A percentile compares a stretch with the other conserved stretches of the same genome.
phyloP scores from a whole-genome alignment of 2,329 filamentous ascomycete species.

The Bipolaris bicolor region DNA sequence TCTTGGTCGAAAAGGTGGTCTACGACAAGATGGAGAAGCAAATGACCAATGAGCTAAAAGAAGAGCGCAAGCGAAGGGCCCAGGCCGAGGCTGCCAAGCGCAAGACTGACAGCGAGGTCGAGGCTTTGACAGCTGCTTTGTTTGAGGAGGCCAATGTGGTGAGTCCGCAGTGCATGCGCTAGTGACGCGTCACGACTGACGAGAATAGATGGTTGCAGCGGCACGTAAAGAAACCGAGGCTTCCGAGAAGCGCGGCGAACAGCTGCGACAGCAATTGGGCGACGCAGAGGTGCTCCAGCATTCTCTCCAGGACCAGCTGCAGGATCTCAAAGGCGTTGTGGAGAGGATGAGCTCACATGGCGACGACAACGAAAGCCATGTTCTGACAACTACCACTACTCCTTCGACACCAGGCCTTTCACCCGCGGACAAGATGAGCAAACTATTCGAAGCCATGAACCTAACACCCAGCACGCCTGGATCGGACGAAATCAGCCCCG shows the following conservation, averaged over 20 bases:
- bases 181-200: neutral
- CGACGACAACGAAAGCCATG: constrained; percentile 72
- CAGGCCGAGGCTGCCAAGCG: constrained; percentile 71
- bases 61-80: constrained; percentile 50
- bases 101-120: constrained; percentile 89
- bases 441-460: constrained; percentile 66
- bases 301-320: constrained; percentile 91
- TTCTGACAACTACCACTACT: constrained; percentile 67
- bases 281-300: constrained; percentile 85
- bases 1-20: constrained; percentile 75
- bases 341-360: constrained; percentile 78
- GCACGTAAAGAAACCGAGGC: constrained; percentile 85
- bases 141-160: constrained; percentile 96
- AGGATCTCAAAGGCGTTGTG: constrained; percentile 90
- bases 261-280: constrained; percentile 80
- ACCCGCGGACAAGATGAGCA: constrained; percentile 62
- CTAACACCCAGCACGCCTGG: constrained; percentile 57
- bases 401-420: constrained; percentile 79
- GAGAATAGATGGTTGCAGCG: constrained; percentile 79
- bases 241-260: constrained; percentile 83
- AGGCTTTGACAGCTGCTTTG: constrained; percentile 87
- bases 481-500: constrained; percentile 62
- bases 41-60: constrained; percentile 50
- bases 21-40: constrained; percentile 64
- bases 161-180: constrained; percentile 28